These are phyloP conservation scores for Thymus mandschuricus DNA, from an alignment of 257 asterid genomes.

Conservation along the genomic window DNA sequence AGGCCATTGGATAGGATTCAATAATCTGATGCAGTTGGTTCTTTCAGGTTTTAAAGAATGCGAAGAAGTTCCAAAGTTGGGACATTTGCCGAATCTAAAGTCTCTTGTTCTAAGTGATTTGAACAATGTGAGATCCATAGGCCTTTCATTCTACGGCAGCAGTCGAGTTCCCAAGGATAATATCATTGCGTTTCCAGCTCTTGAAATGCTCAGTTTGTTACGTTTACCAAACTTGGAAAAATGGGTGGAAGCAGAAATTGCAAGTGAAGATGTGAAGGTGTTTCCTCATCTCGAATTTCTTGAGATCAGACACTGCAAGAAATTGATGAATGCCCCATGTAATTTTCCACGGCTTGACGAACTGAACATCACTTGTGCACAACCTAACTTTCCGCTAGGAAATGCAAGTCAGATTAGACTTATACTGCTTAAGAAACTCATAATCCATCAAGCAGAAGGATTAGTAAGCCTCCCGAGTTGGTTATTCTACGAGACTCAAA, in stretches of 20 bases:
- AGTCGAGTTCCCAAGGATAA: neutral
- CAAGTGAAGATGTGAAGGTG: neutral
- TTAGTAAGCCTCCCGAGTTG: too few species aligned
- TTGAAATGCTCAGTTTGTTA: neutral
- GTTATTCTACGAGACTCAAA: too few species aligned
- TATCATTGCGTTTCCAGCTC: neutral
- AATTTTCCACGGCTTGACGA: too few species aligned
- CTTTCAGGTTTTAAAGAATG: neutral
- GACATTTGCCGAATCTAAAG: constrained; percentile 17
- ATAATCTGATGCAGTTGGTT: constrained; percentile 1
- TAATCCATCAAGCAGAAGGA: too few species aligned
- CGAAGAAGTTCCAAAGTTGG: constrained; percentile 15
- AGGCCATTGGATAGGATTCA: neutral
- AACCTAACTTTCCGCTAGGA: too few species aligned
- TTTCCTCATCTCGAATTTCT: too few species aligned
- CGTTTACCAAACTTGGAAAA: neutral
- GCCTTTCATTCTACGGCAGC: neutral
- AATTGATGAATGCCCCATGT: too few species aligned
- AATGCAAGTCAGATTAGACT: too few species aligned
- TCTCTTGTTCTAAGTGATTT: neutral
- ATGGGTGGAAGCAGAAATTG: neutral
- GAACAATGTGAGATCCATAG: neutral
- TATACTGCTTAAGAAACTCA: too few species aligned
- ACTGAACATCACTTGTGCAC: too few species aligned
- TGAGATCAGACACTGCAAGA: too few species aligned